Evolutionary conservation across 495 filamentous ascomycete genomes (phyloP).

Genomic region (Lineolata rhizophorae): DNA sequence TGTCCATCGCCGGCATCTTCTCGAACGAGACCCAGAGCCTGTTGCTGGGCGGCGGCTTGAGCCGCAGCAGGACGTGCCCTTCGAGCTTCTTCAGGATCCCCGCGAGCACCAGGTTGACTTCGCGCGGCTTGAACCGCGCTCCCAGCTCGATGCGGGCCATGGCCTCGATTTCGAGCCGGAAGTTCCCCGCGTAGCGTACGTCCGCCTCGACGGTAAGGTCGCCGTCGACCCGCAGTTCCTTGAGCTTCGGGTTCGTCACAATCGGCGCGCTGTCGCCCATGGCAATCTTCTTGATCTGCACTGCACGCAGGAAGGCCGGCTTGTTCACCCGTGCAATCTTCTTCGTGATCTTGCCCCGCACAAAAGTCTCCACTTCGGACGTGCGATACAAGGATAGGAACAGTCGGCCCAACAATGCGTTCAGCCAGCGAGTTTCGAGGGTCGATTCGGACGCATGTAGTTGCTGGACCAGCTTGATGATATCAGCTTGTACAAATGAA

Average conservation of each 20-base stretch:
- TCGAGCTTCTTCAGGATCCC: slow-evolving; percentile 69
- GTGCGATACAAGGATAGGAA: slow-evolving; percentile 82
- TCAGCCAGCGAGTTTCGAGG: slow-evolving; percentile 81
- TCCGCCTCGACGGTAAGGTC: slow-evolving; percentile 72
- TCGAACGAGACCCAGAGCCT: slow-evolving; percentile 88
- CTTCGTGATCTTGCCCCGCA: slow-evolving; percentile 76
- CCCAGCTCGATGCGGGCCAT: slow-evolving; percentile 82
- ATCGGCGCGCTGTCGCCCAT: slow-evolving; percentile 74
- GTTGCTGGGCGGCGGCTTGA: slow-evolving; percentile 92
- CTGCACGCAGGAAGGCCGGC: slow-evolving; percentile 66
- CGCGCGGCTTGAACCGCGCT: slow-evolving; percentile 64
- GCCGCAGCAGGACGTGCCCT: slow-evolving; percentile 61
- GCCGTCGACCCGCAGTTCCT: slow-evolving; percentile 77
- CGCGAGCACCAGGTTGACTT: slow-evolving; percentile 75
- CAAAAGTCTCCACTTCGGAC: slow-evolving; percentile 49
- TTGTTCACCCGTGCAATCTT: slow-evolving; percentile 90
- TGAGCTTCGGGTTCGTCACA: slow-evolving; percentile 72
- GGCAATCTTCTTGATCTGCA: slow-evolving; percentile 60
- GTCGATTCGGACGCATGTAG: slow-evolving; percentile 86
- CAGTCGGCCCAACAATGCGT: slow-evolving; percentile 67
- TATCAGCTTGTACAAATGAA: slow-evolving; percentile 61
- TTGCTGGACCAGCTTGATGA: slow-evolving; percentile 67
- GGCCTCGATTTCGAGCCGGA: slow-evolving; percentile 70
- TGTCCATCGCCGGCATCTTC: slow-evolving; percentile 72
- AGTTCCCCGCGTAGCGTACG: slow-evolving; percentile 70